Evolutionary conservation across 2,329 filamentous ascomycete genomes (phyloP).

Genomic region (Epichloe baconii): DNA sequence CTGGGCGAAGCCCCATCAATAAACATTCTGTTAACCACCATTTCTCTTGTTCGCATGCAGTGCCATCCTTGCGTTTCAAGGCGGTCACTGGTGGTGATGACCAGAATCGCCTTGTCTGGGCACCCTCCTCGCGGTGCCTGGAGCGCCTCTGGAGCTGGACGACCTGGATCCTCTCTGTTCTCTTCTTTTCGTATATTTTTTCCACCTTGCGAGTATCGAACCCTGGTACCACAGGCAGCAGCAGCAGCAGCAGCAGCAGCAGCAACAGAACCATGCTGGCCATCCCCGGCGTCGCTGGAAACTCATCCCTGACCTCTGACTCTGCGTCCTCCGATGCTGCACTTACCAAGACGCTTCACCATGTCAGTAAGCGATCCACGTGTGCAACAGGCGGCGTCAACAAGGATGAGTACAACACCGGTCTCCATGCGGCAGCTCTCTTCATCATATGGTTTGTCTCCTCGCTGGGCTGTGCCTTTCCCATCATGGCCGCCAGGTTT

Average conservation of each 20-base stretch:
- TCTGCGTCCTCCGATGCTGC: not conserved
- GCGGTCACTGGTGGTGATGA: conserved; percentile 27
- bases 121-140: conserved; percentile 16
- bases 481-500: conserved; percentile 38
- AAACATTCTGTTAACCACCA: too few species aligned
- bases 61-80: conserved; percentile 19
- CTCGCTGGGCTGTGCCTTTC: conserved; percentile 37
- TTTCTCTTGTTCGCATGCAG: conserved; percentile 3
- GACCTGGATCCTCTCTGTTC: conserved; percentile 29
- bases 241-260: not conserved
- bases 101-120: conserved; percentile 21
- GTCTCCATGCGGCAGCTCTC: conserved; percentile 45
- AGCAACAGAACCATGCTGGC: too few species aligned
- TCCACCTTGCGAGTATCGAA: conserved; percentile 6
- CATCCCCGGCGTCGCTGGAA: too few species aligned
- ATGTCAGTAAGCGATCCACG: conserved; percentile 15
- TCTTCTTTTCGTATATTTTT: conserved; percentile 22
- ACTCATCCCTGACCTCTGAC: not conserved
- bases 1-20: conserved; percentile 10
- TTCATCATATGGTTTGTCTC: conserved; percentile 35
- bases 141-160: conserved; percentile 26
- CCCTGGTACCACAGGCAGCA: not conserved
- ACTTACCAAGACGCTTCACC: conserved; percentile 3
- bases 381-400: conserved; percentile 18
- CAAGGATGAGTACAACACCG: conserved; percentile 35